Base-by-base conservation (phyloP, 1,284 basidiomycete species). In the Golubevia sp. region DNA sequence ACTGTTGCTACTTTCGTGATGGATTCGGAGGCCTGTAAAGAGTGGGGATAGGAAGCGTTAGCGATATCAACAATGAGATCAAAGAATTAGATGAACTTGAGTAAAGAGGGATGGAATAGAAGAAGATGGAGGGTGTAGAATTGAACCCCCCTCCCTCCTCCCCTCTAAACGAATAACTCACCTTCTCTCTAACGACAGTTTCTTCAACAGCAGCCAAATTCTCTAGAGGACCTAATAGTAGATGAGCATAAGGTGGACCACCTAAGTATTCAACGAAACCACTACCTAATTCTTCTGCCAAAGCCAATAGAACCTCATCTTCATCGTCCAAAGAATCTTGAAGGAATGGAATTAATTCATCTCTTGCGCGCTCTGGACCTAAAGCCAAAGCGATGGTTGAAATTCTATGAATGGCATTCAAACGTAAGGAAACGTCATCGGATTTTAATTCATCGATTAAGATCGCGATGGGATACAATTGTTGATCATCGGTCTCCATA, bases 291-390 rank as follows among this genome's bases (percentile, higher is more conserved):
- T 99, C 97, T 78, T 98, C 96, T 21, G 96, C 95, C 59, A 99
- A 87, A 2, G 96, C 97, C 49, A 99, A 88, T 48, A 99, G 87
- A 27, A 99, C 96, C 84, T 99, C 97, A 84, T 99, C 97, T 86
- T 99, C 97, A 82, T 99, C 97, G 85, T 99, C 97, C 74, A 99
- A 90, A 44, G 94, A 97, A 82, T 99, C 96, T 86, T 94, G 92
- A 63, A 99, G 88, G 87, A 99, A 99, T 0, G 95, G 93, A 71
- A 99, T 90, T 70, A 99, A 89, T 85, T 99, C 97, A 66, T 96
- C 93, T 68, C 97, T 90, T 38, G 96, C 92, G 70, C 97, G 91
- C 87, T 97, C 92, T 30, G 94, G 91, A 13, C 97, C 97, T 57
- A 99, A 89, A 49, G 97, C 97, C 67, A 99, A 89, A 2, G 97